These are phyloP conservation scores for Coemansia guatemalensis DNA, from an alignment of 192 early-diverging fungal genomes.

Conservation along the genomic window DNA sequence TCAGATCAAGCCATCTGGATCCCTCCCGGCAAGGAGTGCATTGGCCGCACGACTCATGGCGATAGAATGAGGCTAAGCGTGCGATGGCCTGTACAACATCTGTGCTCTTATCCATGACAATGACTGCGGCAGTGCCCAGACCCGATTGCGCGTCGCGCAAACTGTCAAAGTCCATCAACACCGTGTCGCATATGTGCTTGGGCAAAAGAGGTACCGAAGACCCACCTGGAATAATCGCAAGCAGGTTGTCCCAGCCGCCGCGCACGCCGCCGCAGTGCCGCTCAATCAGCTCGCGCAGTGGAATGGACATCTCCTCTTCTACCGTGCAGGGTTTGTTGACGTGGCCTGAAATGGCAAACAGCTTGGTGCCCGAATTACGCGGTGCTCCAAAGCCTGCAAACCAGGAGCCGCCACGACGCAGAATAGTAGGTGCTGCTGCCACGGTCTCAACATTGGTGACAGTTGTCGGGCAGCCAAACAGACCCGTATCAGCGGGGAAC, in stretches of 20 bases:
- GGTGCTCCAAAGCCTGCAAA: slow-evolving; percentile 93
- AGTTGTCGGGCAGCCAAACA: slow-evolving; percentile 99
- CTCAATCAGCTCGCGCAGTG: slow-evolving; percentile 89
- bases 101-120: slow-evolving; percentile 98
- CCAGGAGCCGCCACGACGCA: slow-evolving; percentile 87
- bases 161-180: slow-evolving; percentile 99
- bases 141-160: slow-evolving; percentile 91
- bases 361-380: slow-evolving; percentile 92
- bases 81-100: slow-evolving; percentile 94
- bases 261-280: slow-evolving; percentile 94
- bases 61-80: slow-evolving; percentile 89
- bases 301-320: slow-evolving; percentile 99
- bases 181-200: slow-evolving; percentile 81
- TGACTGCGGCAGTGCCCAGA: slow-evolving; percentile 94
- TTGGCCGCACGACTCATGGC: slow-evolving; percentile 98
- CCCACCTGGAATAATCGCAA: slow-evolving; percentile 97
- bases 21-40: slow-evolving; percentile 99
- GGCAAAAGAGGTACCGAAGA: slow-evolving; percentile 91
- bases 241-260: slow-evolving; percentile 98
- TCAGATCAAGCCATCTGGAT: slow-evolving; percentile 89
- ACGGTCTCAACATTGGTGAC: slow-evolving; percentile 99
- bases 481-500: slow-evolving; percentile 97
- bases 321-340: slow-evolving; percentile 98
- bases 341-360: slow-evolving; percentile 97
- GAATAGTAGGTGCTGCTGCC: slow-evolving; percentile 96